Conservation (phyloP, 495 filamentous ascomycete genomes). For the Xylaria scruposa region DNA sequence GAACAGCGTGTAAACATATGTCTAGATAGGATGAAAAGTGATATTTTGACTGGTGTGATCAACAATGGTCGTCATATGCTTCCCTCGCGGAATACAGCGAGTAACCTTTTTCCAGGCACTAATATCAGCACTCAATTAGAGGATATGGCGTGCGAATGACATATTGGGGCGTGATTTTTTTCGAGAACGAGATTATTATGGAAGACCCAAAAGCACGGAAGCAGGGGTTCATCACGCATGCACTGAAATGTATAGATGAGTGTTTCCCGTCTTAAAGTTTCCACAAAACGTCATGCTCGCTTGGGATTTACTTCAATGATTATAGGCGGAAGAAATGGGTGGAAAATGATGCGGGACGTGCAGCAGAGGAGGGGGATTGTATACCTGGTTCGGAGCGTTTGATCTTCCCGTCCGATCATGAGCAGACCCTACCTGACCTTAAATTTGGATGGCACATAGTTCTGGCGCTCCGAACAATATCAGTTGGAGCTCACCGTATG, state of each 20-base stretch:
- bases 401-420: constrained; percentile 4
- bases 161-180: not conserved
- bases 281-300: not conserved
- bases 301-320: not conserved
- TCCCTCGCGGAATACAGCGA: not conserved
- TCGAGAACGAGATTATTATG: not conserved
- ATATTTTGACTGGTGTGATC: not conserved
- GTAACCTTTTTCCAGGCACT: not conserved
- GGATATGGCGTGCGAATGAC: constrained; percentile 5
- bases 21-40: not conserved
- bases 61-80: no score
- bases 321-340: not conserved
- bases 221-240: not conserved
- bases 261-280: not conserved
- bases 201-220: not conserved
- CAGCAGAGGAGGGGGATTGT: not conserved
- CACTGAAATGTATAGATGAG: not conserved
- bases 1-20: not conserved
- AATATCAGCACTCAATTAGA: not conserved
- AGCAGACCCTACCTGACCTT: not conserved
- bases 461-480: not conserved
- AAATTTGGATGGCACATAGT: not conserved
- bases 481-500: no score
- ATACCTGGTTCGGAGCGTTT: not conserved
- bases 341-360: not conserved